Evolutionary conservation across 352 stramenopile species (phyloP), one percentile per base, ranked within the genome.

Genomic region (Pythium volutum): DNA sequence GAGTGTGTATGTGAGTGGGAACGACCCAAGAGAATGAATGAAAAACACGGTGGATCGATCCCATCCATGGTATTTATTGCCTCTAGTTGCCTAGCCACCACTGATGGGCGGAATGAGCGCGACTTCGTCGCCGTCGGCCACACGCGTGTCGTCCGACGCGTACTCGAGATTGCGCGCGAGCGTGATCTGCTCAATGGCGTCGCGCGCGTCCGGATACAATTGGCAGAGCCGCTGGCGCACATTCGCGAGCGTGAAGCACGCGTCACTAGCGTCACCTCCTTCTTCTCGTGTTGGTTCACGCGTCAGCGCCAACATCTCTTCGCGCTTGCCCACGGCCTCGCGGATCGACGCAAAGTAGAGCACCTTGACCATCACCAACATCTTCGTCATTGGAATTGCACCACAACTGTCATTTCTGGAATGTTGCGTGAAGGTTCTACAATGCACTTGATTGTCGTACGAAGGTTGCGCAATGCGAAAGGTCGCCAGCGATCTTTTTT

Each of bases 21-120:
- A 25, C 42, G 22, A 15, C 14, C 36, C 14, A 20, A 23, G 12
- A 26, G 18, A 43, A n/a, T 20, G 42, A n/a, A 42, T 14, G 39
- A 41, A 36, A 15, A 18, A 50, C 23, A 4, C 36, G 14, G n/a
- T n/a, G n/a, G n/a, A n/a, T n/a, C n/a, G n/a, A n/a, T n/a, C n/a
- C n/a, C n/a, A n/a, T n/a, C n/a, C n/a, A n/a, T n/a, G n/a, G n/a
- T n/a, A n/a, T n/a, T n/a, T n/a, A 43, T 43, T 43, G 15, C 14
- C 0, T 22, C 11, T 43, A 4, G 1, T 43, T 20, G 36, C 12
- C 15, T 59, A 87, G 1, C 78, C 78, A 20, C 77, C 77, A 49
- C 81, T 91, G 66, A 93, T 91, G n/a, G 84, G 84, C 47, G 84
- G 84, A 39, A 91, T 93, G 25, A 91, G 73, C 43, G 84, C 84